Evolutionary conservation across 352 stramenopile genomes (phyloP).

Genomic region (Pythium phragmiticola): DNA sequence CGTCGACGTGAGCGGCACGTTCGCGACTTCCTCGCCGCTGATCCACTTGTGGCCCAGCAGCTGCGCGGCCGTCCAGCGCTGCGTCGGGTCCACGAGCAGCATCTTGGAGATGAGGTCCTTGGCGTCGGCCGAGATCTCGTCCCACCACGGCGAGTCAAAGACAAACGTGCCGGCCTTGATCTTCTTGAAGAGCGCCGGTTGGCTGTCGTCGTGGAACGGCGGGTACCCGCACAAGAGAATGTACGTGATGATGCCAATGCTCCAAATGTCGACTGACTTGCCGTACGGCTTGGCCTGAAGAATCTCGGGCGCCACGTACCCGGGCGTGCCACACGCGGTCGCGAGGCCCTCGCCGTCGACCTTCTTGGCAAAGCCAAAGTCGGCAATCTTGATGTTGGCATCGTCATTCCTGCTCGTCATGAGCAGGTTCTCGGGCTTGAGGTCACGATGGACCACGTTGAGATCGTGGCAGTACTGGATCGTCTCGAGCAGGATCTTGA

Average conservation of each 20-base stretch:
- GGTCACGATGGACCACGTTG: constrained; percentile 82
- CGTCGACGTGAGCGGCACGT: constrained; percentile 81
- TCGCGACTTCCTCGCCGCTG: constrained; percentile 54
- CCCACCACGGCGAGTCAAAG: constrained; percentile 83
- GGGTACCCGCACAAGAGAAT: constrained; percentile 84
- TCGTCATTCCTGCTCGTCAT: constrained; percentile 70
- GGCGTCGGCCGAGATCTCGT: constrained; percentile 65
- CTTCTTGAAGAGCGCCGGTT: constrained; percentile 69
- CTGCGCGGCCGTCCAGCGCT: constrained; percentile 73
- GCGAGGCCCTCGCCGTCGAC: constrained; percentile 56
- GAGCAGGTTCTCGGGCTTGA: constrained; percentile 89
- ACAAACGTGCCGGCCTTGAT: constrained; percentile 73
- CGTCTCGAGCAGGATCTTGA: constrained; percentile 76
- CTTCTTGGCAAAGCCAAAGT: constrained; percentile 86
- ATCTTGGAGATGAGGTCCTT: constrained; percentile 91
- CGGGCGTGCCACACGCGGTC: constrained; percentile 71
- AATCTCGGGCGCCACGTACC: constrained; percentile 83
- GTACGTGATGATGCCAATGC: constrained; percentile 90
- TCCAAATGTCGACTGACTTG: constrained; percentile 88
- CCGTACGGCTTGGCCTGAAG: constrained; percentile 69
- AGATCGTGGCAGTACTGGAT: constrained; percentile 85
- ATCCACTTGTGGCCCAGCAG: constrained; percentile 91
- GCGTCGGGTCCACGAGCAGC: constrained; percentile 81
- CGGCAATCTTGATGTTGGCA: constrained; percentile 79
- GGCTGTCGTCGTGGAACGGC: constrained; percentile 91